Evolutionary conservation across 2,329 filamentous ascomycete genomes (phyloP), one percentile per base, ranked within the genome.

Genomic region (Ophiobolus disseminans): DNA sequence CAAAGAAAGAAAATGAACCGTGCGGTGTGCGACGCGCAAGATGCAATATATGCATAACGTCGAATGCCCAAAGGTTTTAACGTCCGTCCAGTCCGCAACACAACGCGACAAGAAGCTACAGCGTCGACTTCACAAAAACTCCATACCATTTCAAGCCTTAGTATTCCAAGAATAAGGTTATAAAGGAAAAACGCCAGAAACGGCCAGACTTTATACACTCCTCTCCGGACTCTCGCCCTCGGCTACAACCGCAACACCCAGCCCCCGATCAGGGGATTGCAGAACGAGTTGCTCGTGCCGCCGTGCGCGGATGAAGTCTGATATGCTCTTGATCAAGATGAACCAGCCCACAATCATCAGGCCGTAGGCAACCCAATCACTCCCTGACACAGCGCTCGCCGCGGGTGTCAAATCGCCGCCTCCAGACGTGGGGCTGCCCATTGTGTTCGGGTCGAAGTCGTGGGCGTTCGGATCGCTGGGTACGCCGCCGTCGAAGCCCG

Each of bases 321-420:
- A 91, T 14, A 96, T 86, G n/a, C 91, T 87, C 73, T 92, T 85
- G 69, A 99, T 97, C 54, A 99, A 79, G 55, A 99, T 91, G 68
- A 97, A 97, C 94, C 94, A 99, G 4, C 94, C 94, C 1, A 96
- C 88, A 68, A 99, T 90, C 94, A 99, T 99, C 38, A 99, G 76
- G 13, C 89, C 80, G 65, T 97, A 99, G 9, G 91, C 90, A 55
- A 96, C 79, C 90, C 90, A 97, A 69, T 97, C 92, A 57, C 83
- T 87, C 41, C 87, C 87, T 5, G 82, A 84, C 32, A 96, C 84
- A 26, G 84, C 82, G 5, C 79, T 78, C 10, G 75, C 63, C 2
- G 58, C 50, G 4, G 63, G 59, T 7, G 62, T 63, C 64, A 10
- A 71, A 61, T 53, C 77, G 63, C 32, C 76, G 56, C 47, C 73